These are phyloP conservation scores for Penicillium steckii DNA, from an alignment of 495 filamentous ascomycete species.

Conservation along the genomic window DNA sequence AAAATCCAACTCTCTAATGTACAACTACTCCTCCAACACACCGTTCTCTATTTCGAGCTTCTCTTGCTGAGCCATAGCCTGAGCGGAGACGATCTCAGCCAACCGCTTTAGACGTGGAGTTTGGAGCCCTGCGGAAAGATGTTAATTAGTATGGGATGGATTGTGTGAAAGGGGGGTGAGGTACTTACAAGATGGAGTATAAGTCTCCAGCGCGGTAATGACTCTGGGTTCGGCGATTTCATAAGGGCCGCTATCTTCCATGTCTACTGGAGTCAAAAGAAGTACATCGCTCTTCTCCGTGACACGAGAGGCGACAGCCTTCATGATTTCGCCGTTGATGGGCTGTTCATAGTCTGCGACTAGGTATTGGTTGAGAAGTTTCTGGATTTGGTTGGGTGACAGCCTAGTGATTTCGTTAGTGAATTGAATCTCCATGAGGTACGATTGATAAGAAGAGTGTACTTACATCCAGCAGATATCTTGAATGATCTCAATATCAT, in stretches of 20 bases:
- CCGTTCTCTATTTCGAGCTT: conserved; percentile 63
- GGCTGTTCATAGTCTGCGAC: conserved; percentile 99
- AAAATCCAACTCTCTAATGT: conserved; percentile 28
- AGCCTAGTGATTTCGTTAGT: conserved; percentile 56
- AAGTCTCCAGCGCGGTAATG: conserved; percentile 96
- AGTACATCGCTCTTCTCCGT: conserved; percentile 98
- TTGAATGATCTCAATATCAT: conserved; percentile 99
- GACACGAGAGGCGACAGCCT: conserved; percentile 93
- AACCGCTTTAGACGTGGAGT: conserved; percentile 90
- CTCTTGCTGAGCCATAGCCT: conserved; percentile 92
- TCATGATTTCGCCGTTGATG: conserved; percentile 99
- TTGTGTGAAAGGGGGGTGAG: not conserved
- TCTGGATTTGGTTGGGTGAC: conserved; percentile 98
- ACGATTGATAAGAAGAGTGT: not conserved
- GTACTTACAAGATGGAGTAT: conserved; percentile 89
- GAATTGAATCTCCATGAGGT: no score
- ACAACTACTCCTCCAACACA: conserved; percentile 33
- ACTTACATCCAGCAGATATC: conserved; percentile 99
- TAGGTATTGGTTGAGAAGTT: conserved; percentile 96
- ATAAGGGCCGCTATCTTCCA: conserved; percentile 99
- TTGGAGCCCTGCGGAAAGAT: conserved; percentile 69
- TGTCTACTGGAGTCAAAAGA: conserved; percentile 88
- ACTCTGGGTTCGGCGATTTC: conserved; percentile 96
- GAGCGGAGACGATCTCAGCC: conserved; percentile 94
- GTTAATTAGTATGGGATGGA: conserved; percentile 2